Base-by-base conservation (phyloP, 148 eudicot genomes). In the Chenopodium quinoa region DNA sequence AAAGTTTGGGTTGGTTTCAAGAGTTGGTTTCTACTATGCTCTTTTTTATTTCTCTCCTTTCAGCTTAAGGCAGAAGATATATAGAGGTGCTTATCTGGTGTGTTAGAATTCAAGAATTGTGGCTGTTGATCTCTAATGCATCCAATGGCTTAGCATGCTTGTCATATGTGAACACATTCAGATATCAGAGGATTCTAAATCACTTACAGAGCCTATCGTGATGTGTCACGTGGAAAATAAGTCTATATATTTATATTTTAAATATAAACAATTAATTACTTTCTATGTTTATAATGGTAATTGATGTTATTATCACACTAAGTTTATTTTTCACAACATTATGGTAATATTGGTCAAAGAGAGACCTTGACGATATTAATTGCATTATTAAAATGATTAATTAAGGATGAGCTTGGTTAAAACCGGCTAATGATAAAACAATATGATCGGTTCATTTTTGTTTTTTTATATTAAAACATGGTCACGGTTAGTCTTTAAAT, bases 121-220 rank as follows among this genome's bases (percentile, higher is more conserved):
- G 73, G 32, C 83, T 75, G 76, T 81, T 78, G 80, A 84, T 76
- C 14, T 78, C 62, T 68, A 66, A 66, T 34, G 73, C 16, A 79
- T 88, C 83, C 69, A 79, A 79, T 72, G 83, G 85, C 70, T 71
- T 71, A 75, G 23, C 80, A 83, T 79, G 12, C 25, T 65, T 31
- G 9, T 34, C 20, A 16, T 27, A 54, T 76, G n/a, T 58, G 12
- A 62, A 71, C 16, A 47, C 31, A 40, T 27, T 9, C 46, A 22
- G 48, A 58, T 4, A 54, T 20, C 16, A 23, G 12, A 58, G 13
- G 52, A 44, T 54, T 11, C 13, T 58, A 19, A 25, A 79, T 73
- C 14, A 37, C 63, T 5, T 40, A 63, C 44, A 6, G 44, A 5
- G 44, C 44, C 44, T 40, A 40, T 40, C 0, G 44, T 5, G 0